Evolutionary conservation across 345 rosid species (phyloP).

Genomic region (Hibiscus tridactylites): DNA sequence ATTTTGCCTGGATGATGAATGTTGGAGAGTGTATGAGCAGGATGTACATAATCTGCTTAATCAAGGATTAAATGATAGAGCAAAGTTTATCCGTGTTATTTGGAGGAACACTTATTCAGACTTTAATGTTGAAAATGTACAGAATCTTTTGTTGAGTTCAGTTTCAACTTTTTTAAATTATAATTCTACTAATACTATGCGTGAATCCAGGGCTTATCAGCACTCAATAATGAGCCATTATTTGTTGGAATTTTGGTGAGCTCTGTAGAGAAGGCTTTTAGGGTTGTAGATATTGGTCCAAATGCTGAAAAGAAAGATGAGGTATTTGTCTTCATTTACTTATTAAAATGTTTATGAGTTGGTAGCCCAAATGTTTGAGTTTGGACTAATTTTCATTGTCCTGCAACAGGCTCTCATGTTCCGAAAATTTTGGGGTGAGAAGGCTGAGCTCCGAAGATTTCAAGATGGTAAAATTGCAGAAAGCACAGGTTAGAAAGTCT

Average conservation of each 20-base stretch:
- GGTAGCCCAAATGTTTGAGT: background rate
- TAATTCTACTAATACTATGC: conserved; percentile 1
- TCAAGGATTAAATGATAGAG: conserved; percentile 79
- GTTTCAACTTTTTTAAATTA: background rate
- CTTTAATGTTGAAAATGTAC: conserved; percentile 58
- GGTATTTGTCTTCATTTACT: conserved; percentile 30
- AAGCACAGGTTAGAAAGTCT: conserved; percentile 60
- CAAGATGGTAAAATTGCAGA: conserved; percentile 92
- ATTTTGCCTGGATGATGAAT: conserved; percentile 82
- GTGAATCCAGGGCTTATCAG: conserved; percentile 60
- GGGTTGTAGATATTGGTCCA: conserved; percentile 82
- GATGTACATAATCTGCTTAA: conserved; percentile 52
- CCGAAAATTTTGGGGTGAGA: conserved; percentile 84
- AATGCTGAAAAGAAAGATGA: conserved; percentile 83
- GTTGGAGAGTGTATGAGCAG: conserved; percentile 81
- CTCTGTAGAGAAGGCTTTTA: conserved; percentile 63
- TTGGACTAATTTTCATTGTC: conserved; percentile 1
- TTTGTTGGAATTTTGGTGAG: conserved; percentile 68
- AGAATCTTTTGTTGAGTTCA: conserved; percentile 10
- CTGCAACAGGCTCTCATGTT: conserved; percentile 52
- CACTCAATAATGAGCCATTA: conserved; percentile 51
- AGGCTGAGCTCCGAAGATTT: conserved; percentile 85
- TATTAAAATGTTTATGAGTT: background rate
- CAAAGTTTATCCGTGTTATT: conserved; percentile 56
- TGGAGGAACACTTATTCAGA: conserved; percentile 66